Percentiles rank a stretch among this genome's conserved stretches.
Evolutionary conservation across 352 stramenopile species (phyloP).

Genomic region (Blastocystis sp.): DNA sequence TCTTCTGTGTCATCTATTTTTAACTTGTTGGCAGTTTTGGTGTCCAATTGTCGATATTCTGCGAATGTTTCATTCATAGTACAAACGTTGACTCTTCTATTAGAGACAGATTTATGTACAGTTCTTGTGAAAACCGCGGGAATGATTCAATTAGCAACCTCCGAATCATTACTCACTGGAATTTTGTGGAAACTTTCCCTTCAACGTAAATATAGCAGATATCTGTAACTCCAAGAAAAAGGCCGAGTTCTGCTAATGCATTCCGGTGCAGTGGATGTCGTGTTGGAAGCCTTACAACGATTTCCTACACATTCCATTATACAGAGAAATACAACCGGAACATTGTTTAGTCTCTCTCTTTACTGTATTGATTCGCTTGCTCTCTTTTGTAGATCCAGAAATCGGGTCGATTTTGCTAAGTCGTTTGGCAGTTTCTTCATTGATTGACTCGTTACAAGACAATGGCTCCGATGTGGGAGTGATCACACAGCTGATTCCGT

Average conservation of each 20-base stretch:
- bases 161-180: not conserved
- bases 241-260: not conserved
- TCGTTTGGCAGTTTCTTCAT: not conserved
- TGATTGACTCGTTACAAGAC: not conserved
- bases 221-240: not conserved
- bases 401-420: not conserved
- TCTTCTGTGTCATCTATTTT: not conserved
- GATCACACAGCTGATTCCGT: not conserved
- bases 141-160: not conserved
- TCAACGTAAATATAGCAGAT: not conserved
- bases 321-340: not conserved
- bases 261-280: not conserved
- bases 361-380: not conserved
- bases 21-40: not conserved
- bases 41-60: not conserved
- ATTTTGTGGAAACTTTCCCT: conserved; percentile 25
- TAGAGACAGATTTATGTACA: not conserved
- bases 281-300: not conserved
- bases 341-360: not conserved
- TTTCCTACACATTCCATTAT: not conserved
- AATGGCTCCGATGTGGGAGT: not conserved
- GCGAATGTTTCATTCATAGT: not conserved
- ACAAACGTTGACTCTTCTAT: not conserved
- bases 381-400: not conserved
- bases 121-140: not conserved